Evolutionary conservation across 306 rosid species (phyloP).

Genomic region (Begonia peltatifolia): DNA sequence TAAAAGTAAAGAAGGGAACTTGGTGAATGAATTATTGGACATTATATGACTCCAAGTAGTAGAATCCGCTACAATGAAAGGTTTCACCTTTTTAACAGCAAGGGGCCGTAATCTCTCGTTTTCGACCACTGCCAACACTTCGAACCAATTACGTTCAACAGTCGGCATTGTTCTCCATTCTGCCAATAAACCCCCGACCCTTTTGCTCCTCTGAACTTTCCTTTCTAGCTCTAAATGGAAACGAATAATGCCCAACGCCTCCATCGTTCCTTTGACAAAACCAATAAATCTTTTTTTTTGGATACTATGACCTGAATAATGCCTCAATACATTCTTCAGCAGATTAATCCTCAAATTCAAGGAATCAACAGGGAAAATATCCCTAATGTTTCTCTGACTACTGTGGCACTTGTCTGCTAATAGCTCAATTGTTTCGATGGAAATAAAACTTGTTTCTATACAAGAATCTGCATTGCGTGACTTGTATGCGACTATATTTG

Average conservation of each 20-base stretch:
- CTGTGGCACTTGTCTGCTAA: constrained; percentile 70
- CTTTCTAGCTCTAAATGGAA: constrained; percentile 63
- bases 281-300: constrained; percentile 25
- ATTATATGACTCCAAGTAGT: constrained; percentile 59
- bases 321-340: constrained; percentile 47
- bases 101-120: constrained; percentile 35
- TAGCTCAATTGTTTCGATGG: constrained; percentile 53
- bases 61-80: constrained; percentile 47
- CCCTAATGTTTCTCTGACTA: constrained; percentile 19
- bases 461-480: constrained; percentile 32
- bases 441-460: constrained; percentile 29
- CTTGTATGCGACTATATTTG: constrained; percentile 48
- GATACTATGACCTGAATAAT: constrained; percentile 32
- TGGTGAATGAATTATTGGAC: constrained; percentile 69
- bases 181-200: constrained; percentile 15
- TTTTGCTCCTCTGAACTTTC: constrained; percentile 17
- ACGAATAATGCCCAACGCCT: constrained; percentile 36
- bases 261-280: constrained; percentile 50
- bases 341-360: constrained; percentile 28
- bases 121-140: constrained; percentile 49
- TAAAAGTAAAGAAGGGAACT: constrained; percentile 50
- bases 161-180: constrained; percentile 70
- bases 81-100: constrained; percentile 34
- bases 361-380: constrained; percentile 43
- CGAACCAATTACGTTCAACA: constrained; percentile 47